A percentile compares a stretch with the other conserved stretches of the same genome.
Conservation (phyloP, 2,329 filamentous ascomycete species). For the Pestalotiopsis sp. region DNA sequence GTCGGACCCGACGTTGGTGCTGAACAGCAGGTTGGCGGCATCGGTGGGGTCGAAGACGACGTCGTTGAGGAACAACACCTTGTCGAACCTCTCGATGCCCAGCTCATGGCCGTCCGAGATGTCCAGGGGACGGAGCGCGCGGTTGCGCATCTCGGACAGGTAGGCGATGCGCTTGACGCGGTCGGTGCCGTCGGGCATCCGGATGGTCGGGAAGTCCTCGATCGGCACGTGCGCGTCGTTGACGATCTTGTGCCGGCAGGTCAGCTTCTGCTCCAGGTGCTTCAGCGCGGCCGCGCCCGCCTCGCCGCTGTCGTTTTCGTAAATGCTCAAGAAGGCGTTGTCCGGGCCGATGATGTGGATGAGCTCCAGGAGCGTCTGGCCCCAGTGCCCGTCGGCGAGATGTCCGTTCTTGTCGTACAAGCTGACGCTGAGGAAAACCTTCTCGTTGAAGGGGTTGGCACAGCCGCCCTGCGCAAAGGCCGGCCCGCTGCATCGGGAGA, state of each 20-base stretch:
- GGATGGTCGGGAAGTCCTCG: constrained; percentile 56
- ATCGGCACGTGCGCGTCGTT: constrained; percentile 60
- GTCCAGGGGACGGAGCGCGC: constrained; percentile 64
- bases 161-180: constrained; percentile 74
- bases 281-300: constrained; percentile 54
- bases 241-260: constrained; percentile 52
- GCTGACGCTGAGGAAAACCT: constrained; percentile 72
- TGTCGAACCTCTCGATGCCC: constrained; percentile 47
- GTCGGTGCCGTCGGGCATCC: constrained; percentile 59
- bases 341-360: constrained; percentile 65
- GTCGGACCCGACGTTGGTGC: constrained; percentile 52
- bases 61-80: constrained; percentile 68
- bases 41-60: constrained; percentile 53
- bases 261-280: constrained; percentile 47
- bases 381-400: constrained; percentile 66
- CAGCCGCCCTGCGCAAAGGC: constrained; percentile 29
- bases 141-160: constrained; percentile 71
- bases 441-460: constrained; percentile 52
- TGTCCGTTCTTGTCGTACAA: constrained; percentile 64
- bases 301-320: constrained; percentile 68
- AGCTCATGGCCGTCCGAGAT: constrained; percentile 33
- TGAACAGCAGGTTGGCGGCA: constrained; percentile 60
- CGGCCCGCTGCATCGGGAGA: constrained; percentile 29
- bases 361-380: constrained; percentile 57
- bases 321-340: constrained; percentile 72